Evolutionary conservation across 257 asterid genomes (phyloP).

Genomic region (Plantago major): DNA sequence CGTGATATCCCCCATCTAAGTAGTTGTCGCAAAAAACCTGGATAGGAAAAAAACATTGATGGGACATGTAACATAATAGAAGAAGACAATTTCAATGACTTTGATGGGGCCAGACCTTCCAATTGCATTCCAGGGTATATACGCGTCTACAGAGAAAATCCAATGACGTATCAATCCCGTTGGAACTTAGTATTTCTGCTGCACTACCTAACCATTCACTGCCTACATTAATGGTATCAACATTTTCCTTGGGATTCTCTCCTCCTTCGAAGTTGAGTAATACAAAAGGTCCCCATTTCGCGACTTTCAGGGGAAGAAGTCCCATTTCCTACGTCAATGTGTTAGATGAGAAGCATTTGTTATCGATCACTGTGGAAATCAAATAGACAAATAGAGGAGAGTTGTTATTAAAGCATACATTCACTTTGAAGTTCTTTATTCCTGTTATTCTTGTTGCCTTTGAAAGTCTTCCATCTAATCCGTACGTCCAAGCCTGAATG

Average conservation of each 20-base stretch:
- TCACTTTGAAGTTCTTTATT: slow-evolving; percentile 66
- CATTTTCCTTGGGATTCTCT: slow-evolving; percentile 23
- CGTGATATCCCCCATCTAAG: slow-evolving; percentile 94
- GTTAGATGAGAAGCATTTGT: slow-evolving; percentile 17
- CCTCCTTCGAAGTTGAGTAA: slow-evolving; percentile 48
- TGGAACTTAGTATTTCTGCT: slow-evolving; percentile 48
- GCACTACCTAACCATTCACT: slow-evolving; percentile 78
- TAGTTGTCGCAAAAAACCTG: slow-evolving; percentile 96
- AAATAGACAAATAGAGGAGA: slow-evolving; percentile 13
- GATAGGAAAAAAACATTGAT: slow-evolving; percentile 12
- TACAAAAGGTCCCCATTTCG: slow-evolving; percentile 84
- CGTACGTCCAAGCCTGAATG: slow-evolving; percentile 83
- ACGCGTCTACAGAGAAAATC: slow-evolving; percentile 60
- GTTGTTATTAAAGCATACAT: slow-evolving; percentile 33
- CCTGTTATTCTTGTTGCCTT: slow-evolving; percentile 71
- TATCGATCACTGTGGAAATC: slow-evolving; percentile 4
- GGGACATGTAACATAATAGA: not conserved
- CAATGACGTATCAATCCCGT: slow-evolving; percentile 55
- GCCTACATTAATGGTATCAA: slow-evolving; percentile 31
- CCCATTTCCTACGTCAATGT: slow-evolving; percentile 70
- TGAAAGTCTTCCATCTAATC: slow-evolving; percentile 66
- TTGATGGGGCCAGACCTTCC: slow-evolving; percentile 60
- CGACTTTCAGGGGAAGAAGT: slow-evolving; percentile 57
- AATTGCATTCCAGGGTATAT: slow-evolving; percentile 75
- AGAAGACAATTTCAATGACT: slow-evolving; percentile 50